Conservation (phyloP, 2,329 filamentous ascomycete genomes). For the Aspergillus sp. region DNA sequence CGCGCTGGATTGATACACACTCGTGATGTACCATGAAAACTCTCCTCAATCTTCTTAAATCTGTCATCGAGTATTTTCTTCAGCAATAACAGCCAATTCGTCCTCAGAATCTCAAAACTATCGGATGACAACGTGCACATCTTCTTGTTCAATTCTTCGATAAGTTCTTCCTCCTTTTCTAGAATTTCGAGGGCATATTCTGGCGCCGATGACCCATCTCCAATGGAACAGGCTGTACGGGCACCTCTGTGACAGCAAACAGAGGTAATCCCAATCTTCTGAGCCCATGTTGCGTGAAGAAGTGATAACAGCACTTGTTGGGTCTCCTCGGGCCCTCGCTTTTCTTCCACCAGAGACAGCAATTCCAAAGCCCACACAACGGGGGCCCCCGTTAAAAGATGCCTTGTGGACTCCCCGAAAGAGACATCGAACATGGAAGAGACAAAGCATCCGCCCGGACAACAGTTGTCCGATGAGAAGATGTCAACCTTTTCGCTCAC, state of each 20-base stretch:
- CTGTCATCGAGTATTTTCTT: neutral
- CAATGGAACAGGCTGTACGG: too few relatives aligned
- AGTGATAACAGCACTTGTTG: too few relatives aligned
- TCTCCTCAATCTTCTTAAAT: neutral
- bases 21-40: too few relatives aligned
- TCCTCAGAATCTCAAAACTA: neutral
- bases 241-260: neutral
- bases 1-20: too few relatives aligned
- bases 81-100: neutral
- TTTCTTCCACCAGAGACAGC: neutral
- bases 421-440: neutral
- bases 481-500: neutral
- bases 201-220: fast-evolving
- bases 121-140: neutral
- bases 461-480: neutral
- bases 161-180: neutral
- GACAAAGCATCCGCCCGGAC: neutral
- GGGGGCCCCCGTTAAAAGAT: too few relatives aligned
- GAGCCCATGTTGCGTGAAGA: too few relatives aligned
- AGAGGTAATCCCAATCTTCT: neutral
- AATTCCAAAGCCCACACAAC: neutral
- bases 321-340: too few relatives aligned
- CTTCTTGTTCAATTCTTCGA: neutral
- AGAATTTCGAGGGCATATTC: neutral
- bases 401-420: neutral